Percentiles rank a stretch among this genome's conserved stretches.
These are phyloP conservation scores for Curvularia verruculosa DNA, from an alignment of 2,329 filamentous ascomycete genomes.

Conservation along the genomic window DNA sequence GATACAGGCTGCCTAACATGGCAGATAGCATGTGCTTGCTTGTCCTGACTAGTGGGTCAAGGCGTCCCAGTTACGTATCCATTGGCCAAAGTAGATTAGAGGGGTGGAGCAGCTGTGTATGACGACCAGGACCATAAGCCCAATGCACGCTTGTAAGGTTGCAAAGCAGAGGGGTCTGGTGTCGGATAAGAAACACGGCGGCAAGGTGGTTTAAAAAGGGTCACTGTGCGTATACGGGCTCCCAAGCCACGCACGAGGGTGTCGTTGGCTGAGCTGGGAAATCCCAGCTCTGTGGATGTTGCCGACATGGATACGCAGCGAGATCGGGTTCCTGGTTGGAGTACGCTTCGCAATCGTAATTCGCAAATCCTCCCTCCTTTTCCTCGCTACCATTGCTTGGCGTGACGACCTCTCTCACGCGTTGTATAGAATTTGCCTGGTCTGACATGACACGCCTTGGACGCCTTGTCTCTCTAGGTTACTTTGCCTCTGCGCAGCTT, in stretches of 20 bases:
- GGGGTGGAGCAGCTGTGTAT: conserved; percentile 10
- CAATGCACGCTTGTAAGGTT: conserved; percentile 8
- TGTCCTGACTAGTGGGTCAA: conserved; percentile 14
- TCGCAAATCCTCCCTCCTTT: neutral
- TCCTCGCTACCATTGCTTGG: neutral
- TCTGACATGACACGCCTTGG: conserved; percentile 1
- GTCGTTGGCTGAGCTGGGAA: neutral
- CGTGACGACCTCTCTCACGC: neutral
- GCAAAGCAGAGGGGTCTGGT: conserved; percentile 3
- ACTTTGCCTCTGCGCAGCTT: neutral
- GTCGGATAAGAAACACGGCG: neutral
- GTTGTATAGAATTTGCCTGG: neutral
- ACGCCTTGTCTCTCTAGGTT: neutral
- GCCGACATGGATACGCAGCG: neutral
- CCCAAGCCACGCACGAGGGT: neutral
- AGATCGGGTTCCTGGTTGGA: neutral
- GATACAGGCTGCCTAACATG: conserved; percentile 13
- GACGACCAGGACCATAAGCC: conserved; percentile 1
- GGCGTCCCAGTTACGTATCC: conserved; percentile 3
- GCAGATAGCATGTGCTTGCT: conserved; percentile 9
- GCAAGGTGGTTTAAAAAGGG: conserved; percentile 1
- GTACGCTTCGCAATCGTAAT: neutral
- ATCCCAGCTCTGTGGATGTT: neutral
- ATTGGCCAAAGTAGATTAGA: conserved; percentile 22
- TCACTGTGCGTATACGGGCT: neutral